Base-by-base conservation (phyloP, 495 filamentous ascomycete species). In the Endocarpon pusillum region DNA sequence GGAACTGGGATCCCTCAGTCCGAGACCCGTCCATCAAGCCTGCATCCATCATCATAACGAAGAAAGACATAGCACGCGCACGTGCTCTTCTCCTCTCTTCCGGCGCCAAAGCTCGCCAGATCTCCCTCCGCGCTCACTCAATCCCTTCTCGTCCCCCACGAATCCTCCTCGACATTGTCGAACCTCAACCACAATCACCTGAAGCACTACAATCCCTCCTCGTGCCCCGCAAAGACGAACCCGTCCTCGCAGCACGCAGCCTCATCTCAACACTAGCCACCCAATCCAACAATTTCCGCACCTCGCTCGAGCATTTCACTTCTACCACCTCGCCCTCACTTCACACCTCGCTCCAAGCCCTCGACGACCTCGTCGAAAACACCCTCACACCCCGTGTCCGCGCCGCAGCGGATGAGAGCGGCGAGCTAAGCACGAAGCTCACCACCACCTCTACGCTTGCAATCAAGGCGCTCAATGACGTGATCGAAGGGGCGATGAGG, bases 41-140 rank as follows among this genome's bases (percentile, higher is more conserved):
- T 14, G 5, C 19, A 7, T 7, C 28, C 5, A 17, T 31, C 28
- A 14, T 15, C 14, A 31, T 7, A 46, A 46, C 21, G 72, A 69
- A 39, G 65, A 67, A n/a, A 9, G 84, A 93, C 43, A 66, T 89
- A 14, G 80, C 78, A 33, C 72, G 81, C 25, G 66, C 79, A 2
- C 62, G 69, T 35, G 68, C 83, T 2, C 61, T 91, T 1, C 67
- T 92, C 19, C 61, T 93, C 21, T 81, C 75, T 38, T 78, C 81
- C 0, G 85, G 84, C 28, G 73, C 92, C 49, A 87, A 87, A 52
- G 85, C 85, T 1, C 69, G 72, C 39, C 80, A 84, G 45, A 78
- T 93, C 37, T 60, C 63, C 24, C 68, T 73, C 8, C 66, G 75
- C 30, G 73, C 77, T 12, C 57, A 74, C 24, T 62, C 61, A 20